Evolutionary conservation across 805 yeast species (phyloP).

Genomic region (Wickerhamomyces chaumierensis): DNA sequence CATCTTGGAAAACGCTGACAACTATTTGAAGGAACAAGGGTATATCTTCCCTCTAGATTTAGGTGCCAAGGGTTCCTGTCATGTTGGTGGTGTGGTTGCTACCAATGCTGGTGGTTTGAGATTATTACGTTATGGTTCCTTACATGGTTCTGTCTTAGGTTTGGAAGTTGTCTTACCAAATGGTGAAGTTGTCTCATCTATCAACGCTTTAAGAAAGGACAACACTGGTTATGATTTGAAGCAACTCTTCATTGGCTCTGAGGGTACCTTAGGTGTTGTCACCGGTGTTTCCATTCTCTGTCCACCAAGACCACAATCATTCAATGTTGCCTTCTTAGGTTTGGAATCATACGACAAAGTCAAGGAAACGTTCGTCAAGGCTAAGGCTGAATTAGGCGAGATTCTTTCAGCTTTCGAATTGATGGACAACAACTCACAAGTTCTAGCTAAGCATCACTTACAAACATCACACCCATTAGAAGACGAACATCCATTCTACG

Average conservation of each 20-base stretch:
- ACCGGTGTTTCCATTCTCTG: conserved; percentile 86
- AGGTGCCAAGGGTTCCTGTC: conserved; percentile 96
- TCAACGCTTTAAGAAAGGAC: conserved; percentile 83
- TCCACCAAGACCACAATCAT: conserved; percentile 78
- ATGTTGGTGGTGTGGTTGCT: conserved; percentile 89
- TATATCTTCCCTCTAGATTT: conserved; percentile 87
- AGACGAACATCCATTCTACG: conserved; percentile 75
- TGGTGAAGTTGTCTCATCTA: conserved; percentile 70
- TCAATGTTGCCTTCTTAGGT: conserved; percentile 83
- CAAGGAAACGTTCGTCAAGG: conserved; percentile 66
- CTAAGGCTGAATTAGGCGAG: conserved; percentile 71
- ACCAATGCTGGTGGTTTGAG: conserved; percentile 96
- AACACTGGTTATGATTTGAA: conserved; percentile 92
- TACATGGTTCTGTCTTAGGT: conserved; percentile 88
- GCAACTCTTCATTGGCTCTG: conserved; percentile 88
- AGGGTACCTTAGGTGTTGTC: conserved; percentile 83
- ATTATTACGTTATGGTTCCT: conserved; percentile 76
- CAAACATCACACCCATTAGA: conserved; percentile 69
- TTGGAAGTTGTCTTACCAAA: conserved; percentile 87
- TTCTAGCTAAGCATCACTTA: conserved; percentile 50
- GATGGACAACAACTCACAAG: conserved; percentile 71
- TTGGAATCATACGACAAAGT: conserved; percentile 76
- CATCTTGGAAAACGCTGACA: conserved; percentile 77
- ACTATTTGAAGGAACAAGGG: conserved; percentile 65
- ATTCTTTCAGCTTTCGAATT: conserved; percentile 88